A percentile compares a stretch with the other conserved stretches of the same genome.
These are phyloP conservation scores for Cetradonia linearis DNA, from an alignment of 495 filamentous ascomycete genomes.

Conservation along the genomic window DNA sequence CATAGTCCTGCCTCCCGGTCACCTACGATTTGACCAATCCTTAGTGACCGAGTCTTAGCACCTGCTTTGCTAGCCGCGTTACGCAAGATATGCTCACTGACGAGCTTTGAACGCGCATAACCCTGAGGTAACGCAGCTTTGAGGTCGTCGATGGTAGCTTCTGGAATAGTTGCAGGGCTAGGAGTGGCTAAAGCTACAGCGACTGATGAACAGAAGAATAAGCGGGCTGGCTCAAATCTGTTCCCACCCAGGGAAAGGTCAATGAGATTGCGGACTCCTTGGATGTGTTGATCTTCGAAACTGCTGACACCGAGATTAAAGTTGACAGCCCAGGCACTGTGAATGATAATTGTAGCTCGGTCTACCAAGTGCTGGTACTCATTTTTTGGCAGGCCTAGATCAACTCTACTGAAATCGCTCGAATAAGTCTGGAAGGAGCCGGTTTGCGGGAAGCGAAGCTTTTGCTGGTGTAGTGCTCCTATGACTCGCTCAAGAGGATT, in stretches of 20 bases:
- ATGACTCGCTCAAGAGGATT: slow-evolving; percentile 29
- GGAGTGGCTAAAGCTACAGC: slow-evolving; percentile 25
- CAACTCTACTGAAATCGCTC: slow-evolving; percentile 28
- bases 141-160: slow-evolving; percentile 35
- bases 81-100: slow-evolving; percentile 43
- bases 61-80: slow-evolving; percentile 31
- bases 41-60: slow-evolving; percentile 38
- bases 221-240: slow-evolving; percentile 32
- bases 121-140: slow-evolving; percentile 38
- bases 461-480: slow-evolving; percentile 30
- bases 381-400: slow-evolving; percentile 16
- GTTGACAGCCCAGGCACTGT: slow-evolving; percentile 19
- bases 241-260: slow-evolving; percentile 41
- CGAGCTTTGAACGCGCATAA: slow-evolving; percentile 49
- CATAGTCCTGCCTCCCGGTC: slow-evolving; percentile 43
- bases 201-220: slow-evolving; percentile 48
- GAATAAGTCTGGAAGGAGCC: slow-evolving; percentile 41
- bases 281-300: slow-evolving; percentile 31
- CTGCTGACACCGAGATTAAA: slow-evolving; percentile 26
- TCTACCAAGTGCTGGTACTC: background rate
- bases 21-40: slow-evolving; percentile 51
- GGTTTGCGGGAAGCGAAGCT: slow-evolving; percentile 22
- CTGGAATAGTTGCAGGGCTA: slow-evolving; percentile 30
- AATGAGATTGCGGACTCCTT: slow-evolving; percentile 43
- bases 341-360: slow-evolving; percentile 15